Evolutionary conservation across 2,329 filamentous ascomycete genomes (phyloP).

Genomic region (Ceratocystiopsis sp.): DNA sequence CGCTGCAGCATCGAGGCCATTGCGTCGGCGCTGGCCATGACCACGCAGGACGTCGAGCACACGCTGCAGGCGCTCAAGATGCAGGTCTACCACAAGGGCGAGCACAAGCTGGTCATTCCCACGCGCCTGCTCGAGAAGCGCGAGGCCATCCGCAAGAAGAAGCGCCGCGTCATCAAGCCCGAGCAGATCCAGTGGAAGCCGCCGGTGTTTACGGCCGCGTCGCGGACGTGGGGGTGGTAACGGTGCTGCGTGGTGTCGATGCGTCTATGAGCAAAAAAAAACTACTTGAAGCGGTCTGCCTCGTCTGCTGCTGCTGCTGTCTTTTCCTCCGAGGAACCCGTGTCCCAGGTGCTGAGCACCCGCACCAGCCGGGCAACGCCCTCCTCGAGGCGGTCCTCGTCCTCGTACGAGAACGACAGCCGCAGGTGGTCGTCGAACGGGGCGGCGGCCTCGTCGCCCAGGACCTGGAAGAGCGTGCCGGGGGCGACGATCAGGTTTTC

Average conservation of each 20-base stretch:
- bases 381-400: constrained; percentile 45
- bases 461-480: constrained; percentile 53
- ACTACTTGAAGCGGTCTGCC: too few species aligned
- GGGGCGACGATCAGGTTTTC: constrained; percentile 51
- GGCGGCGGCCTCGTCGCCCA: constrained; percentile 33
- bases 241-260: background rate
- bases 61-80: constrained; percentile 88
- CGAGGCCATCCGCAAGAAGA: constrained; percentile 66
- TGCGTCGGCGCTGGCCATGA: constrained; percentile 71
- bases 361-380: constrained; percentile 35
- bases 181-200: constrained; percentile 84
- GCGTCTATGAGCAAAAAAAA: too few species aligned
- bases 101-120: constrained; percentile 89
- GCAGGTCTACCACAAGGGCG: constrained; percentile 88
- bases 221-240: constrained; percentile 89
- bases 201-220: constrained; percentile 79
- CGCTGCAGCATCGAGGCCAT: constrained; percentile 76
- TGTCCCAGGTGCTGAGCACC: constrained; percentile 10
- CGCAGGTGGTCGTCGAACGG: constrained; percentile 45
- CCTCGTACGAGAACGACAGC: constrained; percentile 58
- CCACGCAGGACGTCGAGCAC: constrained; percentile 90
- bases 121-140: constrained; percentile 64
- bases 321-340: too few species aligned
- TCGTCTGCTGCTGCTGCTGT: too few species aligned
- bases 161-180: constrained; percentile 60